phyloP scores from a whole-genome alignment of 2,329 filamentous ascomycete species.

The Fusarium armeniacum region DNA sequence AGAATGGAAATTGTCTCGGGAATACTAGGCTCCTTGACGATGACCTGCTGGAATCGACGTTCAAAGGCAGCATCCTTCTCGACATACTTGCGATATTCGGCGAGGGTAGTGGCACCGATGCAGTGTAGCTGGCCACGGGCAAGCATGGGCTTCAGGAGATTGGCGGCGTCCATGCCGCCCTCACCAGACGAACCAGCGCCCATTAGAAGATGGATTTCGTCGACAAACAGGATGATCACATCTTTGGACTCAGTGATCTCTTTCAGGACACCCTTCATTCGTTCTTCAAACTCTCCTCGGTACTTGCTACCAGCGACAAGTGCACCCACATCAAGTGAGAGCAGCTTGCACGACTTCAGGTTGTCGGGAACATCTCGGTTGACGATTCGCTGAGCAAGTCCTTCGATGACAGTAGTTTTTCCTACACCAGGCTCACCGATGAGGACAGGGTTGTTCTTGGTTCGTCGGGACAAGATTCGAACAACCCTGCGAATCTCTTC shows the following conservation, averaged over 20 bases:
- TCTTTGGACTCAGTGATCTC: slow-evolving; percentile 96
- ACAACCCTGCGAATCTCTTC: slow-evolving; percentile 95
- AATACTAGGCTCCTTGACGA: slow-evolving; percentile 94
- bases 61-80: slow-evolving; percentile 99
- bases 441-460: slow-evolving; percentile 98
- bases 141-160: slow-evolving; percentile 97
- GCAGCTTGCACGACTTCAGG: slow-evolving; percentile 90
- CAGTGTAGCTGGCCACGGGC: slow-evolving; percentile 97
- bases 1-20: slow-evolving; percentile 95
- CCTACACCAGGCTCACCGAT: slow-evolving; percentile 98
- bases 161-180: slow-evolving; percentile 98
- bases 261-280: slow-evolving; percentile 99
- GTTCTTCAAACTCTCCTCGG: slow-evolving; percentile 97
- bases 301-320: slow-evolving; percentile 98
- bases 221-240: slow-evolving; percentile 97
- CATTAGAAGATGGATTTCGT: slow-evolving; percentile 99
- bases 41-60: slow-evolving; percentile 96
- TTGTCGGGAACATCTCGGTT: slow-evolving; percentile 97
- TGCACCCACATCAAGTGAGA: slow-evolving; percentile 95
- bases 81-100: slow-evolving; percentile 98
- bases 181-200: slow-evolving; percentile 94
- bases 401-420: slow-evolving; percentile 98
- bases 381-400: slow-evolving; percentile 93
- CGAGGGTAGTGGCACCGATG: slow-evolving; percentile 94
- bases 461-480: slow-evolving; percentile 90